Conservation (phyloP, 768 basidiomycete species). For the Pholiota molesta region DNA sequence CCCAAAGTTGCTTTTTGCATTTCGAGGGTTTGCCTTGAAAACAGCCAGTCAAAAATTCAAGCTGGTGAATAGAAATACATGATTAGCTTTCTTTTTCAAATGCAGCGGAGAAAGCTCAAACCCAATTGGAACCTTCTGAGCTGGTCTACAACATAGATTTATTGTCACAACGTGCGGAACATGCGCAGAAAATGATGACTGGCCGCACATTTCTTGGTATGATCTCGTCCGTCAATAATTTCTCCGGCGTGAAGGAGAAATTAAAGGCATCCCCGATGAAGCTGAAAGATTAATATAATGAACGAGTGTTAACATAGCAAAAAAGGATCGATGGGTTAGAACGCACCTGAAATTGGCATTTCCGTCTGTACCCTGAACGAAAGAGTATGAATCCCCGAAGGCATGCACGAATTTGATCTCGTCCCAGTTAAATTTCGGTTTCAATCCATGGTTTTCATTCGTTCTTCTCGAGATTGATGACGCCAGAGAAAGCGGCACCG, state of each 20-base stretch:
- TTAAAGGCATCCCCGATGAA: slow-evolving; percentile 53
- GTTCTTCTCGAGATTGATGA: background rate
- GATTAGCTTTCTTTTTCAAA: background rate
- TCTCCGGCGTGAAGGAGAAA: slow-evolving; percentile 42
- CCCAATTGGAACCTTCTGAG: slow-evolving; percentile 59
- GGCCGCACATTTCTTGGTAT: slow-evolving; percentile 44
- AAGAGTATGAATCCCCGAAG: slow-evolving; percentile 61
- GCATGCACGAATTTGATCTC: slow-evolving; percentile 48
- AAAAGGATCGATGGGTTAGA: background rate
- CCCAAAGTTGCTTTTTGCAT: slow-evolving; percentile 52
- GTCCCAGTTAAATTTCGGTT: slow-evolving; percentile 43
- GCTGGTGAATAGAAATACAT: slow-evolving; percentile 27
- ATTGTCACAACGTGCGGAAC: background rate
- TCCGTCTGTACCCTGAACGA: slow-evolving; percentile 52
- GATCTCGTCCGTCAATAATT: slow-evolving; percentile 47
- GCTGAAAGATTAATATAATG: slow-evolving; percentile 25
- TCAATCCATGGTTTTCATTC: background rate
- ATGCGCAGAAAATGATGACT: background rate
- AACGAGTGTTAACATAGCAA: background rate
- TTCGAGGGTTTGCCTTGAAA: slow-evolving; percentile 43
- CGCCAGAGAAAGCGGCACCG: background rate
- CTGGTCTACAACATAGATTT: slow-evolving; percentile 41
- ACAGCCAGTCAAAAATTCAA: slow-evolving; percentile 58
- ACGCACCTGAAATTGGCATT: slow-evolving; percentile 52
- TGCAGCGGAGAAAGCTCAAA: slow-evolving; percentile 18